phyloP scores from a whole-genome alignment of 2,329 filamentous ascomycete genomes.

The Pestalotiopsis sp. region DNA sequence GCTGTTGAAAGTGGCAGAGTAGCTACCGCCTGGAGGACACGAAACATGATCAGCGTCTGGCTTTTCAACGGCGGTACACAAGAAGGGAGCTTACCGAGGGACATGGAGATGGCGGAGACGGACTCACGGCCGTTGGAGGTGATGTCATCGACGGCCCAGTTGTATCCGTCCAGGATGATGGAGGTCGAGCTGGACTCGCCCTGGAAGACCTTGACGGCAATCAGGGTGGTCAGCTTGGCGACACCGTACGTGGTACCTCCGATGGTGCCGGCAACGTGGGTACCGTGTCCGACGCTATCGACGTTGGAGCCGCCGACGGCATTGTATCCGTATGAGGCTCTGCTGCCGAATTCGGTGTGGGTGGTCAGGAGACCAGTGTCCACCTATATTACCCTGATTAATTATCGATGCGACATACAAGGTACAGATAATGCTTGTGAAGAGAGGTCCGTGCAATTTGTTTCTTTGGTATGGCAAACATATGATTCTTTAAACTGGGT shows the following conservation, averaged over 20 bases:
- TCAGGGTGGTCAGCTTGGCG: constrained; percentile 40
- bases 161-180: constrained; percentile 30
- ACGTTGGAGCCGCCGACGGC: constrained; percentile 27
- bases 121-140: constrained; percentile 38
- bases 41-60: background rate
- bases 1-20: constrained; percentile 42
- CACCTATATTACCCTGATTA: background rate
- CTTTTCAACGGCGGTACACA: too few species aligned
- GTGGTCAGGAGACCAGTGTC: constrained; percentile 11
- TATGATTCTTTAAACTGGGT: background rate
- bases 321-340: constrained; percentile 18
- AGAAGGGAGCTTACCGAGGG: constrained; percentile 46
- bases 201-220: constrained; percentile 46
- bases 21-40: background rate
- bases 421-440: background rate
- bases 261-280: constrained; percentile 49
- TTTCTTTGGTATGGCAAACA: background rate
- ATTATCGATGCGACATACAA: background rate
- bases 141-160: constrained; percentile 50
- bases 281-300: constrained; percentile 38
- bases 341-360: constrained; percentile 11
- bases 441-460: background rate
- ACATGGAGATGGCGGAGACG: constrained; percentile 56
- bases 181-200: constrained; percentile 25
- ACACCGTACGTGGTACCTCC: constrained; percentile 46